These are phyloP conservation scores for Rhynchospora pubera DNA, from an alignment of 176 grass and related monocot species.

Conservation along the genomic window DNA sequence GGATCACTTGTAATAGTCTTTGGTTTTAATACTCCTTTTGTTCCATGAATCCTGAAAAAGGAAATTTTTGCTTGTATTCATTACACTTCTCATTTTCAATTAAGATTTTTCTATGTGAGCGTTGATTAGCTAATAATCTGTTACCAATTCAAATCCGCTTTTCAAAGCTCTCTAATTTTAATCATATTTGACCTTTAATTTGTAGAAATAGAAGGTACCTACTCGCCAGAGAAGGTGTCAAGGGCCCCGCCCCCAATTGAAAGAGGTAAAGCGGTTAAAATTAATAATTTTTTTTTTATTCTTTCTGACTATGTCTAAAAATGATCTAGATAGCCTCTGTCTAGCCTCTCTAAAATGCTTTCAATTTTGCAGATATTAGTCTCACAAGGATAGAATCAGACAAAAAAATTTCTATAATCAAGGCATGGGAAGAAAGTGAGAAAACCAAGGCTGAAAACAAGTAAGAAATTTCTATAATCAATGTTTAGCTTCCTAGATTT, in stretches of 20 bases:
- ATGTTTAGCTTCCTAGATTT: constrained; percentile 2
- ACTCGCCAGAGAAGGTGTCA: not conserved
- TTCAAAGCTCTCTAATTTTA: not conserved
- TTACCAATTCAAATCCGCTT: not conserved
- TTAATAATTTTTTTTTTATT: not conserved
- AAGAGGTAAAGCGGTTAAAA: not conserved
- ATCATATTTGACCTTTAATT: not conserved
- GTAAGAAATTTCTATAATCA: constrained; percentile 22
- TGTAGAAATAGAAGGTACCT: not conserved
- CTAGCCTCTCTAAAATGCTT: not conserved
- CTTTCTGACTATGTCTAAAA: not conserved
- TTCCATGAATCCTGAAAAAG: not conserved
- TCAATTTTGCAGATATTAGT: constrained; percentile 37
- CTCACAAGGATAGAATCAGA: constrained; percentile 63
- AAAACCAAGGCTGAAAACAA: constrained; percentile 80
- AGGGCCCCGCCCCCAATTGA: not conserved
- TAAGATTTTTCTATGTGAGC: not conserved
- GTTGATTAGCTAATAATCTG: not conserved
- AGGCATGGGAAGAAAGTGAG: constrained; percentile 78
- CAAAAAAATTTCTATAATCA: constrained; percentile 62
- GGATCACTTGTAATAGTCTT: not conserved
- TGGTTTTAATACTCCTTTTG: not conserved
- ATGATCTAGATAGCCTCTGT: not conserved
- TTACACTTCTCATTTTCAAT: too few species aligned
- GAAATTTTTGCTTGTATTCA: not conserved